These are phyloP conservation scores for Tricholoma hemisulphureum DNA, from an alignment of 768 basidiomycete species.

Conservation along the genomic window DNA sequence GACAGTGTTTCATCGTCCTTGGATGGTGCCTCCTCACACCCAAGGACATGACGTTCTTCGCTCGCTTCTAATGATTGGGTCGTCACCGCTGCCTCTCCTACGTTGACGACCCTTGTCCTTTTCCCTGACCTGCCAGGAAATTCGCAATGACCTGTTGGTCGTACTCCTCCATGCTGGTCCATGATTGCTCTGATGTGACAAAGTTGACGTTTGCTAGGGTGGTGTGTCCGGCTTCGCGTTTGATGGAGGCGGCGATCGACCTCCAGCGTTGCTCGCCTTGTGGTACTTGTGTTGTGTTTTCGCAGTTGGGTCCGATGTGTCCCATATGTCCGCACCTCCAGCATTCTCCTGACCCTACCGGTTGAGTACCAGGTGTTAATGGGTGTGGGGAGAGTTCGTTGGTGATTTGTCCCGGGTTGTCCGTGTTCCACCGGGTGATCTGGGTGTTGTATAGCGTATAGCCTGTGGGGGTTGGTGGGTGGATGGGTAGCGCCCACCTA, in stretches of 20 bases:
- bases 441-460: not conserved
- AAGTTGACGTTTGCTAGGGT: not conserved
- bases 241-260: not conserved
- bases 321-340: not conserved
- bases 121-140: not conserved
- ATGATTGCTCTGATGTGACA: not conserved
- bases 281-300: not conserved
- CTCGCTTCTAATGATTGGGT: not conserved
- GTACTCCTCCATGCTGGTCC: not conserved
- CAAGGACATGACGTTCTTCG: not conserved
- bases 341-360: not conserved
- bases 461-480: not conserved
- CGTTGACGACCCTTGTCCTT: not conserved
- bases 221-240: no score
- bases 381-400: not conserved
- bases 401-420: not conserved
- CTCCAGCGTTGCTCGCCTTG: not conserved
- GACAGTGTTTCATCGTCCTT: not conserved
- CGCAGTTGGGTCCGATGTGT: not conserved
- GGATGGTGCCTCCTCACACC: not conserved
- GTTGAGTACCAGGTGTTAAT: not conserved
- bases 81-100: not conserved
- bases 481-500: not conserved
- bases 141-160: not conserved
- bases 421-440: not conserved